Conservation (phyloP, 495 filamentous ascomycete species). For the Glonium stellatum region DNA sequence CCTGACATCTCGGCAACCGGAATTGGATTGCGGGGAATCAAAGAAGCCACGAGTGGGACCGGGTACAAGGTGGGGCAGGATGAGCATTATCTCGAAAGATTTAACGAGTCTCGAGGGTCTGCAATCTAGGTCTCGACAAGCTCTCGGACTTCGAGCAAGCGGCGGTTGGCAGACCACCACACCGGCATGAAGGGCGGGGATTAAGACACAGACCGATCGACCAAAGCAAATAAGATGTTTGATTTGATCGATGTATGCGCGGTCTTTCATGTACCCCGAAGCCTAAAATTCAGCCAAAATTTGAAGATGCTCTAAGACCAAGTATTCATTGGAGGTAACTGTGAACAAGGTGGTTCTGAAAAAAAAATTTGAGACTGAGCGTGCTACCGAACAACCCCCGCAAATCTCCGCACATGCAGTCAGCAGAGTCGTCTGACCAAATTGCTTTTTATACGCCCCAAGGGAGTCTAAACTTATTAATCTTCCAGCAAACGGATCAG, state of each 20-base stretch:
- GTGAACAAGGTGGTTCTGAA: no score
- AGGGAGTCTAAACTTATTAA: neutral
- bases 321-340: no score
- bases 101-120: neutral
- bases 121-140: neutral
- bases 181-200: neutral
- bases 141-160: neutral
- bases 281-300: neutral
- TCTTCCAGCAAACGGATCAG: neutral
- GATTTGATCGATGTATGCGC: neutral
- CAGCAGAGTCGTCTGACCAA: constrained; percentile 1
- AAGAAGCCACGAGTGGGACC: neutral
- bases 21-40: neutral
- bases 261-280: neutral
- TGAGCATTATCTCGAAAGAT: neutral
- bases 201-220: neutral
- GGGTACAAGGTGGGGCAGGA: neutral
- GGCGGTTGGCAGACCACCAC: neutral
- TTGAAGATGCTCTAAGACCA: no score
- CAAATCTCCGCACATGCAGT: constrained; percentile 2
- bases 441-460: neutral
- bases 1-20: neutral
- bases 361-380: neutral
- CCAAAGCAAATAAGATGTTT: neutral
- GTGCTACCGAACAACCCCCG: neutral